Evolutionary conservation across 495 filamentous ascomycete genomes (phyloP).

Genomic region (Penicillium lividum): DNA sequence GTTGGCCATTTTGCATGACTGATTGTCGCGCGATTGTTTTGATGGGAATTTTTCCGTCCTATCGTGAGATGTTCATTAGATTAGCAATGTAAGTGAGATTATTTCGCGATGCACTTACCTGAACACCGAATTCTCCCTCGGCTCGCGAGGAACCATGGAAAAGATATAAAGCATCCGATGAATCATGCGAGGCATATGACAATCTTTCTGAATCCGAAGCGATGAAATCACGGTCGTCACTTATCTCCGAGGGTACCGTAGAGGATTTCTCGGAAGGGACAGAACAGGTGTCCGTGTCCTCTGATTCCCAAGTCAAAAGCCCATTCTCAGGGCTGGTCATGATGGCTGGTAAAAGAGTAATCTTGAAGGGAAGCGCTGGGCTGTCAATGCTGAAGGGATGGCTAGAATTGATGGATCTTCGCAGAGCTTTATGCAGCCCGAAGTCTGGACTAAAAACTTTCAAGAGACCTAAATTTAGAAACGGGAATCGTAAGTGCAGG

Average conservation of each 20-base stretch:
- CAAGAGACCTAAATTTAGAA: too few relatives aligned
- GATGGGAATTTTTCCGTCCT: neutral
- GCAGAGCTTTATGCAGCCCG: neutral
- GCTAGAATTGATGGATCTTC: neutral
- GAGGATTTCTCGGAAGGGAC: conserved; percentile 4
- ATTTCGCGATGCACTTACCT: neutral
- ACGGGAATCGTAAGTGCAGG: too few relatives aligned
- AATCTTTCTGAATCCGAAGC: neutral
- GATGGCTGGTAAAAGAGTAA: neutral
- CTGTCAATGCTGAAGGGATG: neutral
- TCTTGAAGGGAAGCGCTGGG: neutral
- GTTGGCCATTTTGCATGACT: neutral
- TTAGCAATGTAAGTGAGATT: neutral
- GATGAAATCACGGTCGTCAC: conserved; percentile 1
- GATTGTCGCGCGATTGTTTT: neutral
- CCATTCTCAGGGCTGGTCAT: conserved; percentile 2
- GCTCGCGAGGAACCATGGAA: neutral
- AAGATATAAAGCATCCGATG: neutral
- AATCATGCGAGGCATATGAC: neutral
- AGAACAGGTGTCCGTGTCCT: neutral
- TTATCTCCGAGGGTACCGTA: conserved; percentile 1
- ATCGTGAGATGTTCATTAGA: neutral
- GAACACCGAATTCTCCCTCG: neutral
- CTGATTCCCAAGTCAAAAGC: neutral
- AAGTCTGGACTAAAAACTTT: neutral